These are phyloP conservation scores for Flaveria robusta DNA, from an alignment of 129 eudicot genomes.

Conservation along the genomic window DNA sequence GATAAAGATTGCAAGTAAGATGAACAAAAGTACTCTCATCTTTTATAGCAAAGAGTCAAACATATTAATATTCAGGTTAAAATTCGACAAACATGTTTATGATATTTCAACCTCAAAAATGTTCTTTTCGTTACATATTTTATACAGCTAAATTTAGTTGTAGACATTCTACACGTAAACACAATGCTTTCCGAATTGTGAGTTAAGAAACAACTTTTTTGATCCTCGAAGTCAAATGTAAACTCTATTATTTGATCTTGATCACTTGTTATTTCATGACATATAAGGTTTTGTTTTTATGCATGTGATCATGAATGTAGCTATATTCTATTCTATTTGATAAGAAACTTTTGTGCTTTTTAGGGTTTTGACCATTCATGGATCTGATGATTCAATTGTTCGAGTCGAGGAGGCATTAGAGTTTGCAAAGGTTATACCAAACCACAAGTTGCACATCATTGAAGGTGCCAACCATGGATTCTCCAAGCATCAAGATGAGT, in stretches of 20 bases:
- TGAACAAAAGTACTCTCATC: not conserved
- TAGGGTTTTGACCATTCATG: constrained; percentile 82
- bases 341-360: not conserved
- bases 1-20: constrained; percentile 69
- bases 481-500: constrained; percentile 43
- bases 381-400: constrained; percentile 66
- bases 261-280: not conserved
- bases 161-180: not conserved
- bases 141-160: not conserved
- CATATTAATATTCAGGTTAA: not conserved
- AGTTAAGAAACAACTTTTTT: not conserved
- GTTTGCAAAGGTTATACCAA: constrained; percentile 69
- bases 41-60: constrained; percentile 15
- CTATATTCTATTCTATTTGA: not conserved
- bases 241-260: not conserved
- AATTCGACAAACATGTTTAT: not conserved
- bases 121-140: not conserved
- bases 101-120: not conserved
- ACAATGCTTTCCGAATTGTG: too few species aligned
- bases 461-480: constrained; percentile 52
- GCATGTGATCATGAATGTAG: not conserved
- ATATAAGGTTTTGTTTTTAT: not conserved
- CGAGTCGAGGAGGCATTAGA: constrained; percentile 66
- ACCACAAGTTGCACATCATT: constrained; percentile 59
- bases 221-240: constrained; percentile 12